phyloP scores from a whole-genome alignment of 495 filamentous ascomycete genomes.

The Cercophora samala region DNA sequence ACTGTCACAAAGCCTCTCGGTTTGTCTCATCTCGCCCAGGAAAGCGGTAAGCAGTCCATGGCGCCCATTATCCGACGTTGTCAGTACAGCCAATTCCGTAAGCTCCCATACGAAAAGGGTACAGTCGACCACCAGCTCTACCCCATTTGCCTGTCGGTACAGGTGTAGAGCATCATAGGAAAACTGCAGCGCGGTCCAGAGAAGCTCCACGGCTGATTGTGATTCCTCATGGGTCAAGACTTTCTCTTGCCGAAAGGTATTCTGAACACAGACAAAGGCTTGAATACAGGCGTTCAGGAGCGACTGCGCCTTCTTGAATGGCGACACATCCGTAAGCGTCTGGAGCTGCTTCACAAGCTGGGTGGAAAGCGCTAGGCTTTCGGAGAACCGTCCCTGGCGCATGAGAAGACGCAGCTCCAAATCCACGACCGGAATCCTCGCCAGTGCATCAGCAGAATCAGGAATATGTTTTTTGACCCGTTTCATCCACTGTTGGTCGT shows the following conservation, averaged over 20 bases:
- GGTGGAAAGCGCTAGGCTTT: not conserved
- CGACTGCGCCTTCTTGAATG: not conserved
- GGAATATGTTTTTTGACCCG: not conserved
- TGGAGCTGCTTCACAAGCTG: not conserved
- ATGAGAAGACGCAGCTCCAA: not conserved
- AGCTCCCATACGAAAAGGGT: not conserved
- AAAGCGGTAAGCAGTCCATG: not conserved
- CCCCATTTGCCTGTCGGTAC: not conserved
- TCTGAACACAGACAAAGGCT: not conserved
- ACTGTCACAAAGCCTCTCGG: not conserved
- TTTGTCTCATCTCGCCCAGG: not conserved
- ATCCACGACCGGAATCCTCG: not conserved
- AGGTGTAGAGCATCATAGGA: not conserved
- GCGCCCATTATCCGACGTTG: not conserved
- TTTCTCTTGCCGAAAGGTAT: not conserved
- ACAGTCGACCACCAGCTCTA: not conserved
- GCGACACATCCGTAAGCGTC: not conserved
- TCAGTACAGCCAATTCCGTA: not conserved
- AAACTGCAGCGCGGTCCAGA: not conserved
- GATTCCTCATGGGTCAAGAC: not conserved
- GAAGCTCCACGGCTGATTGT: not conserved
- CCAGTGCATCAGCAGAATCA: not conserved
- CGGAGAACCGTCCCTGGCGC: not conserved
- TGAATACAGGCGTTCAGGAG: not conserved
- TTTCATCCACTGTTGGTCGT: not conserved